phyloP scores from a whole-genome alignment of 495 filamentous ascomycete species.

The Hypoxylon cercidicola region DNA sequence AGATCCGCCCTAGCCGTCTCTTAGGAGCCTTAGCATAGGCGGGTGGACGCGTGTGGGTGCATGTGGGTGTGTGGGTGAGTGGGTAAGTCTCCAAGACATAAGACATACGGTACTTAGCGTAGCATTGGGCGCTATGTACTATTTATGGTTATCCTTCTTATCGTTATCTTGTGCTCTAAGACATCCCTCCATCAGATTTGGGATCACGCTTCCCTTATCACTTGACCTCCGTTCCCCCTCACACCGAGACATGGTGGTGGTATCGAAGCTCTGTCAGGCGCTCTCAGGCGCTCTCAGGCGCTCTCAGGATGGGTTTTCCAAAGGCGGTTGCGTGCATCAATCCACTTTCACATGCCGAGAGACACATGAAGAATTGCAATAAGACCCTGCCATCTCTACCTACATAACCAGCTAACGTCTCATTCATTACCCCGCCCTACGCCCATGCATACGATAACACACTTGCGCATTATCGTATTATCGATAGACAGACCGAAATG shows the following conservation, averaged over 20 bases:
- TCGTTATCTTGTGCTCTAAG: constrained; percentile 35
- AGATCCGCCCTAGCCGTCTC: constrained; percentile 41
- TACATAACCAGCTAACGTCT: too few relatives aligned
- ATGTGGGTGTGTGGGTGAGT: neutral
- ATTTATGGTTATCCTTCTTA: constrained; percentile 36
- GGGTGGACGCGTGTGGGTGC: constrained; percentile 7
- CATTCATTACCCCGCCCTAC: constrained; percentile 30
- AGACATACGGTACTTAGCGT: constrained; percentile 22
- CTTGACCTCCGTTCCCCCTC: constrained; percentile 35
- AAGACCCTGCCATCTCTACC: constrained; percentile 27
- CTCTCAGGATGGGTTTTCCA: constrained; percentile 4
- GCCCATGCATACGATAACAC: constrained; percentile 2
- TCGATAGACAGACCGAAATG: constrained; percentile 23
- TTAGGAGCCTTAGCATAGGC: neutral
- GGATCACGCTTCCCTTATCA: constrained; percentile 40
- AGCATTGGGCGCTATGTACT: constrained; percentile 20
- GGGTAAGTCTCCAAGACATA: too few relatives aligned
- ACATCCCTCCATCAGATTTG: constrained; percentile 15
- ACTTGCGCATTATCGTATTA: constrained; percentile 25
- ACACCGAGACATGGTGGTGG: constrained; percentile 30
- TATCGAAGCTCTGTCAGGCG: constrained; percentile 33
- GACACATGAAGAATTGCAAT: neutral
- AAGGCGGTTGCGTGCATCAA: constrained; percentile 18
- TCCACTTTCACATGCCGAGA: constrained; percentile 32
- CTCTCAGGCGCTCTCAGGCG: neutral